Evolutionary conservation across 306 rosid species (phyloP).

Genomic region (Delonix regia): DNA sequence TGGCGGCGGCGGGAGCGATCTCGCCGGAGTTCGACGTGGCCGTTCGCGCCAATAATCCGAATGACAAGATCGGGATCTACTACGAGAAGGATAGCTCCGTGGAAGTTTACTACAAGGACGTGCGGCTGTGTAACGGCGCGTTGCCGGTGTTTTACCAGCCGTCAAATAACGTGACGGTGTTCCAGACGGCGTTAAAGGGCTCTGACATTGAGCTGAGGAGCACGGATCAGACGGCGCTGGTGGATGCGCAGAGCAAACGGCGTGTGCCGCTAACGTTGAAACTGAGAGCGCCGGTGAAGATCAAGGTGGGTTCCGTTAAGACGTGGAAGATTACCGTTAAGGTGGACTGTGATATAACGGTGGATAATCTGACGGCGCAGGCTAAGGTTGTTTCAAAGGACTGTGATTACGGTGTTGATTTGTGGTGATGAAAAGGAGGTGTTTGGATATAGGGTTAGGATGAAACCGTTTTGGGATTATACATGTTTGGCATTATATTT

Average conservation of each 20-base stretch:
- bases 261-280: constrained; percentile 55
- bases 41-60: constrained; percentile 59
- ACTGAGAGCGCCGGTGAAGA: constrained; percentile 52
- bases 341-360: constrained; percentile 57
- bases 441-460: constrained; percentile 10
- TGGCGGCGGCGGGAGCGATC: background rate
- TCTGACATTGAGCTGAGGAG: constrained; percentile 39
- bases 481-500: constrained; percentile 4
- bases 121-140: constrained; percentile 52
- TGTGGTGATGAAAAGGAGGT: constrained; percentile 32
- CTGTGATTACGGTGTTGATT: constrained; percentile 49
- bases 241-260: constrained; percentile 42
- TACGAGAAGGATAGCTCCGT: constrained; percentile 57
- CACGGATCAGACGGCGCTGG: constrained; percentile 28
- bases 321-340: constrained; percentile 63
- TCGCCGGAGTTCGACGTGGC: constrained; percentile 59
- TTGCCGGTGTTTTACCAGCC: constrained; percentile 76
- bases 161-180: constrained; percentile 61
- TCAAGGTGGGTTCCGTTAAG: constrained; percentile 61
- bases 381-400: constrained; percentile 49
- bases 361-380: constrained; percentile 55
- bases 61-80: constrained; percentile 65
- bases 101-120: constrained; percentile 40
- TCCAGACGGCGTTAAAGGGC: constrained; percentile 53
- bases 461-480: background rate